Evolutionary conservation across 768 basidiomycete genomes (phyloP).

Genomic region (Amanita exitialis): DNA sequence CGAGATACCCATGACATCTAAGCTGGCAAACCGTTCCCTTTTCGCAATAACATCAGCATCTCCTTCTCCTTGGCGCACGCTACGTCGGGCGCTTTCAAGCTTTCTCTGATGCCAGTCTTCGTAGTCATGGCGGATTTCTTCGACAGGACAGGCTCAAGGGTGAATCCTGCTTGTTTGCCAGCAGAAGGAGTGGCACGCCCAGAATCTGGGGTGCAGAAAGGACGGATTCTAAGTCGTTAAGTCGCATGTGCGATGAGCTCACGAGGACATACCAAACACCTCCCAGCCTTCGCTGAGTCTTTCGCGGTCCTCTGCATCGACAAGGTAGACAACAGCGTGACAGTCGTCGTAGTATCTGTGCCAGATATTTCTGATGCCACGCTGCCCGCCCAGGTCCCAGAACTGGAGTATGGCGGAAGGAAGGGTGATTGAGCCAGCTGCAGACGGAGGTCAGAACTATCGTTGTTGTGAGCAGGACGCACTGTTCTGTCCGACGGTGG

Average conservation of each 20-base stretch:
- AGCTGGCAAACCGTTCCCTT: slow-evolving; percentile 55
- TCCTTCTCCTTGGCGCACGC: slow-evolving; percentile 33
- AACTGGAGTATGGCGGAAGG: slow-evolving; percentile 93
- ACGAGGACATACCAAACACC: slow-evolving; percentile 70
- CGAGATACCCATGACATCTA: slow-evolving; percentile 86
- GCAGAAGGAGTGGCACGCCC: slow-evolving; percentile 78
- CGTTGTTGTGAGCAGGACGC: slow-evolving; percentile 1
- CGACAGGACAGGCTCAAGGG: slow-evolving; percentile 71
- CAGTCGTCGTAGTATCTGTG: slow-evolving; percentile 92
- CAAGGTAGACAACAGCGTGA: slow-evolving; percentile 92
- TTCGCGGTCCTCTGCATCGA: slow-evolving; percentile 88
- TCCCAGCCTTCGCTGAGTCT: slow-evolving; percentile 93
- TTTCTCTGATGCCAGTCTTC: slow-evolving; percentile 80
- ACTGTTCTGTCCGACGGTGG: slow-evolving; percentile 98
- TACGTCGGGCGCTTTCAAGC: slow-evolving; percentile 56
- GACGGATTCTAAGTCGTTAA: slow-evolving; percentile 53
- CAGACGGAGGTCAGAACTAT: not conserved
- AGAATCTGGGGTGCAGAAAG: slow-evolving; percentile 86
- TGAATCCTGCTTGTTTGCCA: slow-evolving; percentile 95
- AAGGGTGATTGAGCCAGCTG: slow-evolving; percentile 88
- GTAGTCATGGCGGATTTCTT: slow-evolving; percentile 85
- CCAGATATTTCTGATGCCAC: slow-evolving; percentile 93
- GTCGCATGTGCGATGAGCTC: not conserved
- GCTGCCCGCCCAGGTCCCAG: slow-evolving; percentile 95
- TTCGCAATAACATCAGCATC: slow-evolving; percentile 34